Base-by-base conservation (phyloP, 345 rosid species). In the Citrus reticulata region DNA sequence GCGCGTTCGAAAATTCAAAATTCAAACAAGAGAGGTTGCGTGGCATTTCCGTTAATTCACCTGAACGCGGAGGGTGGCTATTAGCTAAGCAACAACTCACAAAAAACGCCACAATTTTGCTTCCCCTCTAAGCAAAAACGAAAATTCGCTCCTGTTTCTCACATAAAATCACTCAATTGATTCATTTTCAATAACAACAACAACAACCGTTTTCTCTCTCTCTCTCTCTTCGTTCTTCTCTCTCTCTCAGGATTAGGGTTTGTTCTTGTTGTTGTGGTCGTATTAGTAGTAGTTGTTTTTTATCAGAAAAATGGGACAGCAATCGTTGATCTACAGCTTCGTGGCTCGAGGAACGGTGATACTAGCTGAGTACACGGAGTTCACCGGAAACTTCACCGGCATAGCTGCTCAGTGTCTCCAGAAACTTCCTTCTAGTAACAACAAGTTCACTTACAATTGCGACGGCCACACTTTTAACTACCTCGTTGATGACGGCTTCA, bases 371-470 rank as follows among this genome's bases (percentile, higher is more conserved):
- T 88, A 70, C 84, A 88, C 93, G 20, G 90, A 88, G 72, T 90
- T 88, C 82, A 82, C 86, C 14, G 91, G 93, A 46, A 88, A 90
- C 85, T 90, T 90, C 90, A 88, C 90, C 17, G 58, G 78, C 85
- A 82, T 90, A 80, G 93, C 93, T 35, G 84, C 84, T 58, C 93
- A 90, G 82, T 90, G 91, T 81, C 93, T 90, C 72, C 91, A 88
- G 84, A 88, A 88, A 76, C 91, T 88, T 35, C 93, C 93, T 5
- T 78, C 88, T 16, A 82, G 84, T 77, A 85, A 84, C 85, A 88
- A 85, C 82, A 90, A 88, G 86, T 90, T 90, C 81, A 90, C 93
- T 20, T 90, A 90, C 87, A 86, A 81, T 83, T 90, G 93, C 88
- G 91, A 86, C 55, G 91, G 88, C 13, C 93, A 90, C 79, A 90